phyloP scores from a whole-genome alignment of 1,139 yeast species.

The Starmera stellimalicola region DNA sequence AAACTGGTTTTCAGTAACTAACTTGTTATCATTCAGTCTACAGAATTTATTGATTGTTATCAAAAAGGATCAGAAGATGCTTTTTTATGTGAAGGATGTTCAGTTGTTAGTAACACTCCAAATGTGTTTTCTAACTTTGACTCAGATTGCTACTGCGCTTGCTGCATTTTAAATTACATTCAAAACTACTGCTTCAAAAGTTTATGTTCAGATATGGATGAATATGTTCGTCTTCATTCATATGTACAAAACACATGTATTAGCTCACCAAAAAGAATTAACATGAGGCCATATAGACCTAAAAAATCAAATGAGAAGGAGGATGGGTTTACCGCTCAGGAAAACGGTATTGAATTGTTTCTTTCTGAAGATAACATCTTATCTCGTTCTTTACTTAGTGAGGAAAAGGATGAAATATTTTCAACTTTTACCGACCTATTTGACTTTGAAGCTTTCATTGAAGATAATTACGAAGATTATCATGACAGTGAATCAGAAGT shows the following conservation, averaged over 20 bases:
- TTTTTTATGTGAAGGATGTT: slow-evolving; percentile 18
- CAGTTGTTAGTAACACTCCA: slow-evolving; percentile 8
- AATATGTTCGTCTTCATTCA: slow-evolving; percentile 6
- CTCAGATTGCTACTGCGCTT: slow-evolving; percentile 16
- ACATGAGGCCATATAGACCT: slow-evolving; percentile 10
- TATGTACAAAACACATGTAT: slow-evolving; percentile 9
- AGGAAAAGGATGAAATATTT: slow-evolving; percentile 11
- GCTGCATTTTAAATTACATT: slow-evolving; percentile 17
- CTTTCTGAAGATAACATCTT: slow-evolving; percentile 9
- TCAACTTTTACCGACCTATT: slow-evolving; percentile 7
- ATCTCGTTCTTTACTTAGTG: slow-evolving; percentile 12
- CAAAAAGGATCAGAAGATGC: slow-evolving; percentile 13
- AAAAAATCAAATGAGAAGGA: not conserved
- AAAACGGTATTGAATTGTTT: slow-evolving; percentile 7
- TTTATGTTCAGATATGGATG: slow-evolving; percentile 11
- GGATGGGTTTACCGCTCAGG: not conserved
- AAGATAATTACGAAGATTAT: not conserved
- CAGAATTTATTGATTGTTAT: slow-evolving; percentile 13
- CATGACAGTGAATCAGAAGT: no score
- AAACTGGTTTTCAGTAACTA: not conserved
- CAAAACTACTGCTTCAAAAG: slow-evolving; percentile 17
- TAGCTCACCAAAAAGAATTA: slow-evolving; percentile 8
- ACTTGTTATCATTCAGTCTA: slow-evolving; percentile 6
- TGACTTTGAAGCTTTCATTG: slow-evolving; percentile 5
- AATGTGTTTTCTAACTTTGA: slow-evolving; percentile 6